phyloP scores from a whole-genome alignment of 1,284 basidiomycete genomes.

The Boletus holoroseus region DNA sequence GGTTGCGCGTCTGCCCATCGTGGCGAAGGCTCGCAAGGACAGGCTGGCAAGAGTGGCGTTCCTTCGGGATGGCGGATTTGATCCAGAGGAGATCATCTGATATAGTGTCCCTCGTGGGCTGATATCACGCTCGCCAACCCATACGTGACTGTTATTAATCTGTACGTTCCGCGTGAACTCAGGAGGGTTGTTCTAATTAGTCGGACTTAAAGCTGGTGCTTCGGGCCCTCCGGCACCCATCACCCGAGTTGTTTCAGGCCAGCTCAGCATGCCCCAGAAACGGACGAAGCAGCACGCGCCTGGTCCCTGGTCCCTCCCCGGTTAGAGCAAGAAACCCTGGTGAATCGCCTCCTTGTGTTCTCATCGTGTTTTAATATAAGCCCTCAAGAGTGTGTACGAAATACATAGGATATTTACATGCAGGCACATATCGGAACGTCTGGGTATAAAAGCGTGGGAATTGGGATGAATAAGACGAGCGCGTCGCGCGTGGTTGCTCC shows the following conservation, averaged over 20 bases:
- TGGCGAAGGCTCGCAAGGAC: conserved; percentile 3
- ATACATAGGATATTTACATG: conserved; percentile 16
- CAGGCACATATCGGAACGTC: conserved; percentile 21
- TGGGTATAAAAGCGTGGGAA: conserved; percentile 32
- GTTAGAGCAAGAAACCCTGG: conserved; percentile 8
- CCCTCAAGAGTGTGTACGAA: conserved; percentile 8
- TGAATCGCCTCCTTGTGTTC: conserved; percentile 9
- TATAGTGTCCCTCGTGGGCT: conserved; percentile 10
- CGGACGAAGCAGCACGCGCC: conserved; percentile 1
- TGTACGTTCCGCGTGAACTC: conserved; percentile 26
- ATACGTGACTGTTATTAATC: conserved; percentile 11
- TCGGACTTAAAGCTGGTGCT: conserved; percentile 22
- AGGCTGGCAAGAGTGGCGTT: conserved; percentile 2
- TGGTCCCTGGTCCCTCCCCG: background rate
- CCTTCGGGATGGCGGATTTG: conserved; percentile 23
- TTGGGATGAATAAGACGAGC: conserved; percentile 38
- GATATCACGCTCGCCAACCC: conserved; percentile 9
- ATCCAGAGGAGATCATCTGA: conserved; percentile 23
- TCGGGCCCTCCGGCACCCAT: conserved; percentile 15
- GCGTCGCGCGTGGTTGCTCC: conserved; percentile 41
- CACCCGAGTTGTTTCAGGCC: conserved; percentile 18
- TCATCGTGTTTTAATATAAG: conserved; percentile 13
- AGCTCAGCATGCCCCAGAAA: conserved; percentile 3
- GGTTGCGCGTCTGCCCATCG: conserved; percentile 7
- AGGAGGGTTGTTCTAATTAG: conserved; percentile 21